These are phyloP conservation scores for Aspergillus haitiensis DNA, from an alignment of 495 filamentous ascomycete genomes.

Conservation along the genomic window DNA sequence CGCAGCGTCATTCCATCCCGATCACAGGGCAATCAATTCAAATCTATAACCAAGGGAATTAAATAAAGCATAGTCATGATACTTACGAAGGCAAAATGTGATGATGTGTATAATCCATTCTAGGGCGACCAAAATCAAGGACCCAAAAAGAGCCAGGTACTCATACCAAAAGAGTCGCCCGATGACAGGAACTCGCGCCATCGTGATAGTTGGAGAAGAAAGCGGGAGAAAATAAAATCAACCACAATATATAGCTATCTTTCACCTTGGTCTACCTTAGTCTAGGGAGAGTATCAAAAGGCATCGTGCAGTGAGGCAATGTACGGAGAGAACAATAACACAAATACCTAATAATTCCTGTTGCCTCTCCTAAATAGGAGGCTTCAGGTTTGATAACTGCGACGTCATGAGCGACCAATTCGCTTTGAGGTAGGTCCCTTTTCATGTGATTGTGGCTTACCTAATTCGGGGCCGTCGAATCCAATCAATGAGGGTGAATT, in stretches of 20 bases:
- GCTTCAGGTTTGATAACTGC: conserved; percentile 9
- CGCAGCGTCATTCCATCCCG: conserved; percentile 3
- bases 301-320: conserved; percentile 5
- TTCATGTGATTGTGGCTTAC: conserved; percentile 39
- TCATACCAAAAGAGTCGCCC: conserved; percentile 78
- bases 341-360: neutral
- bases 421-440: neutral
- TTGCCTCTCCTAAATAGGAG: neutral
- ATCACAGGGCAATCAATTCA: neutral
- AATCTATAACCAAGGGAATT: neutral
- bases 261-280: neutral
- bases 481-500: conserved; percentile 22
- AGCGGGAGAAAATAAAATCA: neutral
- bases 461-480: conserved; percentile 47
- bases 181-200: conserved; percentile 78
- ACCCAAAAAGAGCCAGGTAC: conserved; percentile 81
- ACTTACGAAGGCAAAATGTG: conserved; percentile 83
- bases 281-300: neutral
- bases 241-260: neutral
- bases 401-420: conserved; percentile 23
- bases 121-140: conserved; percentile 75
- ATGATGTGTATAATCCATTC: conserved; percentile 83
- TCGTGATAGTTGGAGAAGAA: conserved; percentile 32
- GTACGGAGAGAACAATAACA: neutral
- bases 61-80: neutral